Base-by-base conservation (phyloP, 306 rosid species). In the Inga leiocalycina region DNA sequence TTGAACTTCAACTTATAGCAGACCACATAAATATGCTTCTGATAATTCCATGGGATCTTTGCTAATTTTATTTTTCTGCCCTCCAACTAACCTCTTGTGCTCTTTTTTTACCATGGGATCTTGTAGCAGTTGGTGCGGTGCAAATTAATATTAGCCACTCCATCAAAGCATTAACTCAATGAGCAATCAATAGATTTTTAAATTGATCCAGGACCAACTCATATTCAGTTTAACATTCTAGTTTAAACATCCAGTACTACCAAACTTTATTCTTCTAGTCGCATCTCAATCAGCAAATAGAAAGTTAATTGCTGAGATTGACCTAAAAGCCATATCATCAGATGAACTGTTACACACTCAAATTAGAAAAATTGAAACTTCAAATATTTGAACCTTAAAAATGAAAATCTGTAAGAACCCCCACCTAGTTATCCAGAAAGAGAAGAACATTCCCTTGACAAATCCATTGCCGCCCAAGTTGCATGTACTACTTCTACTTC, bases 11-110 rank as follows among this genome's bases (percentile, higher is more conserved):
- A 71, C 44, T 54, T 83, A 73, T 37, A 49, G n/a, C 3, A 44
- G 11, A 15, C 30, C 83, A 49, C 48, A 81, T 10, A 64, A 12
- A 75, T 45, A 78, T 20, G 73, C 68, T 6, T 79, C 75, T 35
- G 19, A 49, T 1, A 64, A 66, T 51, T 51, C 20, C 57, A 51
- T 4, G 7, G 62, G 15, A 8, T 30, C 54, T 10, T 49, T 27
- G 35, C 15, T 32, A 16, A 3, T 49, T 15, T 35, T 16, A 24
- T 30, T 30, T 27, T 27, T 74, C 27, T 49, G 59, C n/a, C 17
- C 64, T 24, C 62, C 12, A 3, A 74, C 24, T n/a, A 49, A 19
- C 64, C 39, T 74, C 30, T 49, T 30, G 43, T 32, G 11, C 39
- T 24, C 37, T 16, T 8, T 16, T 72, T 46, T 24, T 10, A 46